Percentiles rank a stretch among this genome's conserved stretches.
Evolutionary conservation across 1,139 yeast genomes (phyloP).

Genomic region (Geotrichum candidum): DNA sequence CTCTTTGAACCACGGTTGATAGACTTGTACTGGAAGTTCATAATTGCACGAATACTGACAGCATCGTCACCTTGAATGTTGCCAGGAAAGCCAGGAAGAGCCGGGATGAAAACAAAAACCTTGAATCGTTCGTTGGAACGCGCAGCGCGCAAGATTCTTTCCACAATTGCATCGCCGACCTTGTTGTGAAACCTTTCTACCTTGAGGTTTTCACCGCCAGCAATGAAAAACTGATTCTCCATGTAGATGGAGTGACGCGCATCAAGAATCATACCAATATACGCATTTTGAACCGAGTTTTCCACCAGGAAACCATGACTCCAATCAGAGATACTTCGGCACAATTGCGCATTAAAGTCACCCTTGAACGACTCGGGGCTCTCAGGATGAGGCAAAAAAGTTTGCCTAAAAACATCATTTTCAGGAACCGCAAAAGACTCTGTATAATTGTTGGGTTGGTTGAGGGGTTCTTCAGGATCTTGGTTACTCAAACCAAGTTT

Average conservation of each 20-base stretch:
- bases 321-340: slow-evolving; percentile 19
- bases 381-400: slow-evolving; percentile 13
- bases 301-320: slow-evolving; percentile 19
- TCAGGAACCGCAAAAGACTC: slow-evolving; percentile 12
- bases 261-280: slow-evolving; percentile 17
- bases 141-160: slow-evolving; percentile 19
- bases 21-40: slow-evolving; percentile 20
- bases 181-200: slow-evolving; percentile 18
- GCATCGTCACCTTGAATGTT: slow-evolving; percentile 18
- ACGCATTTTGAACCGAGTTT: slow-evolving; percentile 19
- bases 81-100: slow-evolving; percentile 22
- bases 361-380: slow-evolving; percentile 15
- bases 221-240: slow-evolving; percentile 21
- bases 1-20: slow-evolving; percentile 18
- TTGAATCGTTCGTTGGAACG: slow-evolving; percentile 15
- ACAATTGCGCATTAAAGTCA: slow-evolving; percentile 15
- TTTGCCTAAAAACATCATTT: slow-evolving; percentile 10
- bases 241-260: slow-evolving; percentile 20
- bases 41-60: slow-evolving; percentile 18
- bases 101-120: slow-evolving; percentile 17
- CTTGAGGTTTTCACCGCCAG: slow-evolving; percentile 14
- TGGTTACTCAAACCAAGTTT: slow-evolving; percentile 6
- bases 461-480: background rate
- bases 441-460: slow-evolving; percentile 5
- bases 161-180: slow-evolving; percentile 20